Evolutionary conservation across 805 yeast species (phyloP), one percentile per base, ranked within the genome.

Genomic region (Lachancea mirantina): DNA sequence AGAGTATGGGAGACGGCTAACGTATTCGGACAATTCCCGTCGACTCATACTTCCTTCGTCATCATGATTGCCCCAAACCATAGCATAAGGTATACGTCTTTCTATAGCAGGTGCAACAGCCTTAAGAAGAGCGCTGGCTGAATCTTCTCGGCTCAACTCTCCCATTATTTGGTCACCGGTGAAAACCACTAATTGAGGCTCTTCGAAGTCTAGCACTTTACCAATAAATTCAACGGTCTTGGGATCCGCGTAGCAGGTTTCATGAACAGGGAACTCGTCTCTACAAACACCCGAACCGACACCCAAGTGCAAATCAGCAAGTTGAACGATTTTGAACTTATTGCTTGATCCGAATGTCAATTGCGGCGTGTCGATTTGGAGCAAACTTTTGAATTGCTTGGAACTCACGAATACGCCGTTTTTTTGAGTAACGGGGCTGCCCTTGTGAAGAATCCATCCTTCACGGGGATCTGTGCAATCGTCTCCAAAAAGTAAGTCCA

Each of bases 121-220:
- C 52, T 92, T 89, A 38, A 80, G 67, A n/a, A 85, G 46, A 0
- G 96, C 75, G 0, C 95, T 77, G 44, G 78, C 79, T 0, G 96
- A 69, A 51, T 89, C 97, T 6, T 84, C 85, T 0, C 84, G 68
- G 10, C 59, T 50, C 27, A 64, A 69, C 24, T 72, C 77, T 2
- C 97, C 97, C 68, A 74, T 84, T 1, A 89, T 69, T 55, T 85
- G 95, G 59, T 89, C 98, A 5, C 98, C 98, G 0, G 96, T 78
- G 36, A 85, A 63, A 0, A 87, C 84, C 0, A 85, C 92, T 17
- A 88, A 55, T 50, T 92, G 88, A 0, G 98, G 97, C 20, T 68
- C 55, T 53, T 92, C 97, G 1, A 68, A 38, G 35, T 83, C 88
- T 28, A 89, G 59, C 0, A 83, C 81, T 14, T 54, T 54, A 5